phyloP scores from a whole-genome alignment of 1,139 yeast species.

The Candida buenavistaensis region DNA sequence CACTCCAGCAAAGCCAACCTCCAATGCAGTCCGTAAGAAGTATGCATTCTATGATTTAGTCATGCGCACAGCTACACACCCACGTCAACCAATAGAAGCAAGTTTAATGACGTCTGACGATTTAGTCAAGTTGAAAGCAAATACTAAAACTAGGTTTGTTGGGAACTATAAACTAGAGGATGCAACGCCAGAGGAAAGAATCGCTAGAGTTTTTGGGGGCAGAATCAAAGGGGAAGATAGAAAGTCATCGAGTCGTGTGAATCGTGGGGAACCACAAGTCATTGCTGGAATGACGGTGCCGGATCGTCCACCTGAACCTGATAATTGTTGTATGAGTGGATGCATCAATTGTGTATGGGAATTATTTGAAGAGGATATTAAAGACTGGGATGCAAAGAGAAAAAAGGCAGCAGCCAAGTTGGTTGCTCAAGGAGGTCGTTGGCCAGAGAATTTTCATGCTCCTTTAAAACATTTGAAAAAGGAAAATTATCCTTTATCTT shows the following conservation, averaged over 20 bases:
- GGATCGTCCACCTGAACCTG: conserved; percentile 81
- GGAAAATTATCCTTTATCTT: conserved; percentile 35
- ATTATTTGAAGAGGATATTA: conserved; percentile 79
- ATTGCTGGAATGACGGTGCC: conserved; percentile 83
- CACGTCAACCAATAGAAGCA: conserved; percentile 34
- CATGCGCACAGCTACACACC: conserved; percentile 32
- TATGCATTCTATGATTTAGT: conserved; percentile 42
- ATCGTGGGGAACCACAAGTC: conserved; percentile 38
- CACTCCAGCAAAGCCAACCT: conserved; percentile 5
- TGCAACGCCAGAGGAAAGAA: conserved; percentile 47
- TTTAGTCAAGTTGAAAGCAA: conserved; percentile 19
- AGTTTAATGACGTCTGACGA: conserved; percentile 25
- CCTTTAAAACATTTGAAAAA: conserved; percentile 44
- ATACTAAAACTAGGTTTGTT: conserved; percentile 35
- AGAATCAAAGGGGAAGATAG: conserved; percentile 57
- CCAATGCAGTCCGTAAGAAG: conserved; percentile 13
- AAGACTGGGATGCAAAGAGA: conserved; percentile 71
- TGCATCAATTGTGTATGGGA: conserved; percentile 98
- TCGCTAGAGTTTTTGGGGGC: conserved; percentile 57
- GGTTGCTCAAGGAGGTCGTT: conserved; percentile 49
- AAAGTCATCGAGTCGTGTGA: conserved; percentile 49
- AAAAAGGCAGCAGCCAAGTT: conserved; percentile 60
- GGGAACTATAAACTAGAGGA: conserved; percentile 44
- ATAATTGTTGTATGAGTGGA: conserved; percentile 97
- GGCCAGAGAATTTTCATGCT: conserved; percentile 85